Percentiles rank a stretch among this genome's conserved stretches.
Evolutionary conservation across 805 yeast genomes (phyloP).

Genomic region (Lipomyces orientalis): DNA sequence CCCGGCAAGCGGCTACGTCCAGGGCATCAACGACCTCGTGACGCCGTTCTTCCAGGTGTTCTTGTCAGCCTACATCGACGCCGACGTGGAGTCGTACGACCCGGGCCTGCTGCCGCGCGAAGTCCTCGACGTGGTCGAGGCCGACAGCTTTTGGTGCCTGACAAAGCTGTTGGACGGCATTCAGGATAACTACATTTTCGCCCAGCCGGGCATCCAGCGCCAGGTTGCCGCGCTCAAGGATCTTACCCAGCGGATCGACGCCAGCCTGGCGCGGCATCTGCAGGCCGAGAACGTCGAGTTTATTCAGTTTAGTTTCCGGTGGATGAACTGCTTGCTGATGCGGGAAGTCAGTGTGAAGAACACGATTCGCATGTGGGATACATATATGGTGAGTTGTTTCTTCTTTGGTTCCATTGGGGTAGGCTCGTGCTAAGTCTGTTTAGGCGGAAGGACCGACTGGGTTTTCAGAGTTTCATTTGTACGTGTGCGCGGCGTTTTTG

Average conservation of each 20-base stretch:
- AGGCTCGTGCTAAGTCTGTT: neutral
- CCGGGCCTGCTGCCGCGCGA: conserved; percentile 64
- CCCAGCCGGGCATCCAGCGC: conserved; percentile 94
- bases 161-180: conserved; percentile 90
- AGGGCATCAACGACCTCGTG: conserved; percentile 91
- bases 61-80: conserved; percentile 64
- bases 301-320: conserved; percentile 91
- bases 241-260: conserved; percentile 79
- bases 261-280: conserved; percentile 73
- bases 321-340: conserved; percentile 99
- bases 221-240: conserved; percentile 84
- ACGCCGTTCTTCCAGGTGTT: conserved; percentile 94
- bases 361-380: conserved; percentile 97
- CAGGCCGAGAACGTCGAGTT: conserved; percentile 86
- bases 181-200: conserved; percentile 96
- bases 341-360: conserved; percentile 81
- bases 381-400: conserved; percentile 57
- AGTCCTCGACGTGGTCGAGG: conserved; percentile 75
- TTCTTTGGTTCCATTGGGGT: neutral
- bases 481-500: conserved; percentile 96
- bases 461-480: conserved; percentile 90
- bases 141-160: conserved; percentile 97
- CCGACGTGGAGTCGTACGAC: conserved; percentile 60
- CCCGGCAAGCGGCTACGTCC: conserved; percentile 97
- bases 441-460: conserved; percentile 60